These are phyloP conservation scores for Croton laevigatus DNA, from an alignment of 441 rosid species.

Conservation along the genomic window DNA sequence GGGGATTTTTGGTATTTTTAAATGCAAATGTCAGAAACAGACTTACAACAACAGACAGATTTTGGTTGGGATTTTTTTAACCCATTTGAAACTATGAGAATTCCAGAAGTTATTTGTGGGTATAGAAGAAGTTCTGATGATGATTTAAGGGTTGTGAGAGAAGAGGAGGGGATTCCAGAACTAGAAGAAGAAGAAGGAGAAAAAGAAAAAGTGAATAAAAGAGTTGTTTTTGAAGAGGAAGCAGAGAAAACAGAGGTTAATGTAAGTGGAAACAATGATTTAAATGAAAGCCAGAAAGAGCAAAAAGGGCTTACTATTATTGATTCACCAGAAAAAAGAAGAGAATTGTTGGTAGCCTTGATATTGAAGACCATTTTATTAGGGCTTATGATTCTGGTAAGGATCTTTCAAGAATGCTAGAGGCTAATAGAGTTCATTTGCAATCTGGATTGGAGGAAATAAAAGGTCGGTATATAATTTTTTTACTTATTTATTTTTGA, in stretches of 20 bases:
- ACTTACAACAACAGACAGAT: slow-evolving; percentile 48
- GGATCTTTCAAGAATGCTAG: slow-evolving; percentile 57
- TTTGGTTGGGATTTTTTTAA: slow-evolving; percentile 81
- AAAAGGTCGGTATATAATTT: slow-evolving; percentile 30
- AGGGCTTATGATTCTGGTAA: slow-evolving; percentile 56
- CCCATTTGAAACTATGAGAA: slow-evolving; percentile 50
- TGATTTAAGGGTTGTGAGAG: slow-evolving; percentile 58
- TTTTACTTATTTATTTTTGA: too few relatives aligned
- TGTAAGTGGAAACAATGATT: slow-evolving; percentile 27
- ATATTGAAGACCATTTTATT: slow-evolving; percentile 49
- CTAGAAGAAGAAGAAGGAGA: slow-evolving; percentile 46
- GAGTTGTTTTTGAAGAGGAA: slow-evolving; percentile 34
- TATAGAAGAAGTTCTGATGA: slow-evolving; percentile 51
- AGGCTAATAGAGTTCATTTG: slow-evolving; percentile 44
- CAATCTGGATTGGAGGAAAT: slow-evolving; percentile 45
- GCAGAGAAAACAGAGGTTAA: slow-evolving; percentile 20
- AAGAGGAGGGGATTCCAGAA: slow-evolving; percentile 75
- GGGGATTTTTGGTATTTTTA: slow-evolving; percentile 39
- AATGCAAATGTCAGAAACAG: slow-evolving; percentile 52
- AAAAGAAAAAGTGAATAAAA: slow-evolving; percentile 30
- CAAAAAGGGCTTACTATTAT: slow-evolving; percentile 45
- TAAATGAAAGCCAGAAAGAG: slow-evolving; percentile 36
- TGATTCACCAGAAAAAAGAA: slow-evolving; percentile 34
- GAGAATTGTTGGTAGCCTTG: slow-evolving; percentile 55
- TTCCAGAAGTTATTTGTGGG: slow-evolving; percentile 44